Conservation (phyloP, 1,284 basidiomycete species). For the Dichomitus squalens region DNA sequence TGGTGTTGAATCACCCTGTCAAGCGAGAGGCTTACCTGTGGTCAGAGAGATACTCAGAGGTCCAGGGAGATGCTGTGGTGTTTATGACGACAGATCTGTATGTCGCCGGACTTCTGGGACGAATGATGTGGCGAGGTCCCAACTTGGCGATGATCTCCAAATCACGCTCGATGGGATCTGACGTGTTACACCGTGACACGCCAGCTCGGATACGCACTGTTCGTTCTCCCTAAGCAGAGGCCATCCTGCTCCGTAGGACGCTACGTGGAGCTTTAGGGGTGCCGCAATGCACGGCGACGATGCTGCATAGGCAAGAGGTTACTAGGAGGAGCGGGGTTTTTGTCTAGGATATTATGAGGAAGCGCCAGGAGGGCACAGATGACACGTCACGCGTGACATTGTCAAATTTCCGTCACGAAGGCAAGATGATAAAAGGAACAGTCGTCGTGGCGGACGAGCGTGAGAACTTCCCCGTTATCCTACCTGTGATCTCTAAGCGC, state of each 20-base stretch:
- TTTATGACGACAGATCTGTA: not conserved
- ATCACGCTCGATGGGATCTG: constrained; percentile 12
- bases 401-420: constrained; percentile 41
- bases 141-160: constrained; percentile 13
- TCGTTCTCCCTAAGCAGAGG: not conserved
- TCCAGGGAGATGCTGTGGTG: too few species aligned
- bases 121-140: constrained; percentile 21
- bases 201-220: not conserved
- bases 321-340: not conserved
- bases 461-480: constrained; percentile 44
- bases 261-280: not conserved
- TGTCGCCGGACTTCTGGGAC: not conserved
- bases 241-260: not conserved
- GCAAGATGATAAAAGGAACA: constrained; percentile 42
- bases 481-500: constrained; percentile 35
- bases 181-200: constrained; percentile 18
- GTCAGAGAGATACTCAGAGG: too few species aligned
- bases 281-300: too few species aligned
- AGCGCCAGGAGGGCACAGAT: constrained; percentile 21
- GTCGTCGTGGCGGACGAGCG: constrained; percentile 37
- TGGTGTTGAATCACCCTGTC: too few species aligned
- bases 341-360: constrained; percentile 10
- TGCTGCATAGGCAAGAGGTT: not conserved
- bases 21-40: too few species aligned
- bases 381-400: constrained; percentile 38